Evolutionary conservation across 371 early-diverging fungal genomes (phyloP).

Genomic region (Mortierella sp.): DNA sequence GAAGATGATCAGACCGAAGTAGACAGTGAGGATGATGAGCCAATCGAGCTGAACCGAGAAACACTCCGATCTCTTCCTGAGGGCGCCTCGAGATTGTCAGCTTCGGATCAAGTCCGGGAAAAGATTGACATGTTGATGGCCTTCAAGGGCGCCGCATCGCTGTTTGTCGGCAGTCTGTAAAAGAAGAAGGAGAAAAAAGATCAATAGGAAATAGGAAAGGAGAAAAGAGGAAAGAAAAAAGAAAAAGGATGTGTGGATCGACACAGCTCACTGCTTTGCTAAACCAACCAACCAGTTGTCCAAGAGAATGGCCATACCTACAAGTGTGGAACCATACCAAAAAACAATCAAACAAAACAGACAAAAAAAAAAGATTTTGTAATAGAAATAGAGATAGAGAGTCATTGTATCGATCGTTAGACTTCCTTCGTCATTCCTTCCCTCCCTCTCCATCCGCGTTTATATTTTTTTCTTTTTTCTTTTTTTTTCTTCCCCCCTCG

Average conservation of each 20-base stretch:
- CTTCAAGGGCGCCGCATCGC: slow-evolving; percentile 47
- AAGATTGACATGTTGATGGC: slow-evolving; percentile 52
- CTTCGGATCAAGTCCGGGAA: slow-evolving; percentile 37
- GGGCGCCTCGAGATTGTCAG: not conserved
- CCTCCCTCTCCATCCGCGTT: too few species aligned
- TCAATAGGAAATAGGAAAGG: not conserved
- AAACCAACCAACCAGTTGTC: too few species aligned
- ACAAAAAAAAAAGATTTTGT: too few species aligned
- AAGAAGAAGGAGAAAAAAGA: slow-evolving; percentile 4
- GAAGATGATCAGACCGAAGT: slow-evolving; percentile 6
- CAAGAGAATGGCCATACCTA: too few species aligned
- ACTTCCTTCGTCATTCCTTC: too few species aligned
- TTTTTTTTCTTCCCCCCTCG: too few species aligned
- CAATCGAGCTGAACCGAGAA: slow-evolving; percentile 30
- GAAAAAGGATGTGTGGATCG: not conserved
- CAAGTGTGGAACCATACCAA: too few species aligned
- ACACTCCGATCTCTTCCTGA: slow-evolving; percentile 12
- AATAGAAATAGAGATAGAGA: too few species aligned
- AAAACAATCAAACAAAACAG: not conserved
- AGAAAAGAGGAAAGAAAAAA: not conserved
- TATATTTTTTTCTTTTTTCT: too few species aligned
- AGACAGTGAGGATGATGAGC: slow-evolving; percentile 9
- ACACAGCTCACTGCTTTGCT: too few species aligned
- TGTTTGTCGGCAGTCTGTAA: slow-evolving; percentile 37
- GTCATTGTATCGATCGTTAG: too few species aligned